These are phyloP conservation scores for Teunomyces atbi DNA, from an alignment of 805 yeast species.

Conservation along the genomic window DNA sequence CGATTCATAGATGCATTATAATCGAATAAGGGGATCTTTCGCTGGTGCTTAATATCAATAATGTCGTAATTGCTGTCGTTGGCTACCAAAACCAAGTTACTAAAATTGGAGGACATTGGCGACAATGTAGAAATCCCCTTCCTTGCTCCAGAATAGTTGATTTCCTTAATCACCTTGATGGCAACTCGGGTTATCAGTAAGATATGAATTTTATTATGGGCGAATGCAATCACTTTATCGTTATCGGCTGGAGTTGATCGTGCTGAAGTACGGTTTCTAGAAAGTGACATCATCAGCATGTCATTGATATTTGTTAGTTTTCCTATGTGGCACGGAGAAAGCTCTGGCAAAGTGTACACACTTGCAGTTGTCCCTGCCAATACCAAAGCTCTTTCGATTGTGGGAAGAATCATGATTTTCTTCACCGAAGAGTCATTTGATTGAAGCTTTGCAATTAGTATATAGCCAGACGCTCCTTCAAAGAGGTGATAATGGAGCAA, in stretches of 20 bases:
- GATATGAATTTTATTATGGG: slow-evolving; percentile 29
- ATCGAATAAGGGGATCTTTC: slow-evolving; percentile 36
- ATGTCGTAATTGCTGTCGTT: slow-evolving; percentile 33
- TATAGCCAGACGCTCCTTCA: slow-evolving; percentile 37
- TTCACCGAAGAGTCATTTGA: slow-evolving; percentile 16
- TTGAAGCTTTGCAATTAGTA: slow-evolving; percentile 24
- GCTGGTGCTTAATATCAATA: slow-evolving; percentile 31
- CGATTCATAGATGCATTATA: slow-evolving; percentile 14
- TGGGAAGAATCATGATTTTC: slow-evolving; percentile 25
- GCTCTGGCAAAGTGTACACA: slow-evolving; percentile 35
- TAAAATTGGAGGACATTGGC: slow-evolving; percentile 23
- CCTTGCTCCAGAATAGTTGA: slow-evolving; percentile 28
- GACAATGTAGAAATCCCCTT: slow-evolving; percentile 28
- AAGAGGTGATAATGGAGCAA: slow-evolving; percentile 39
- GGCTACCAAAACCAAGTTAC: slow-evolving; percentile 34
- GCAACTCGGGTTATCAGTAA: slow-evolving; percentile 26
- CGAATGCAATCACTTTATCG: slow-evolving; percentile 31
- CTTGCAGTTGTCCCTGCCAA: slow-evolving; percentile 25
- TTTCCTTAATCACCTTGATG: slow-evolving; percentile 32
- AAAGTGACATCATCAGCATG: slow-evolving; percentile 15
- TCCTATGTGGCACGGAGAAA: slow-evolving; percentile 36
- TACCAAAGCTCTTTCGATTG: slow-evolving; percentile 24
- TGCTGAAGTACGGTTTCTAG: not conserved
- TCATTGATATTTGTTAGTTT: slow-evolving; percentile 36
- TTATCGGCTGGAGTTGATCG: slow-evolving; percentile 7